Conservation (phyloP, 768 basidiomycete species). For the Tremella mesenterica region DNA sequence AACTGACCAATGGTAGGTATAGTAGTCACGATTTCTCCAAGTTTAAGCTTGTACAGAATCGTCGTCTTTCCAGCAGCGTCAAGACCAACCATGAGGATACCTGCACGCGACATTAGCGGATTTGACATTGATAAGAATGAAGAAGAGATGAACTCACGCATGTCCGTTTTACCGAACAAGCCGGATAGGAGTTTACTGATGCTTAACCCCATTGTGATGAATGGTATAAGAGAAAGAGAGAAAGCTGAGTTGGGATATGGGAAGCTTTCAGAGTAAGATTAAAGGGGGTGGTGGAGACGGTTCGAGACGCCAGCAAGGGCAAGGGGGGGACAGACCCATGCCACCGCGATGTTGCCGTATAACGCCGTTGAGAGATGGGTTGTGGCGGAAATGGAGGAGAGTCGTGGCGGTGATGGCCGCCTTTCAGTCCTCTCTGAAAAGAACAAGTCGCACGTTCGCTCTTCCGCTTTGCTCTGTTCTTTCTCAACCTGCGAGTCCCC, state of each 20-base stretch:
- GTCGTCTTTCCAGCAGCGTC: conserved; percentile 96
- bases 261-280: too few relatives aligned
- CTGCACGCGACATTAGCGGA: conserved; percentile 46
- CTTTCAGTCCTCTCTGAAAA: too few relatives aligned
- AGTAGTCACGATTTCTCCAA: conserved; percentile 99
- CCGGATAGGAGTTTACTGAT: conserved; percentile 56
- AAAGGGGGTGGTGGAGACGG: too few relatives aligned
- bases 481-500: too few relatives aligned
- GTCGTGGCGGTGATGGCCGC: too few relatives aligned
- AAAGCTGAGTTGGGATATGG: background rate
- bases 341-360: too few relatives aligned
- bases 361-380: too few relatives aligned
- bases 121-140: background rate
- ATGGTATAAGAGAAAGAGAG: conserved; percentile 4
- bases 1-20: conserved; percentile 96
- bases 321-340: too few relatives aligned
- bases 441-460: too few relatives aligned
- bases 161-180: conserved; percentile 98
- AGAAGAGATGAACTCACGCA: conserved; percentile 60
- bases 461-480: too few relatives aligned
- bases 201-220: conserved; percentile 46
- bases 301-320: too few relatives aligned
- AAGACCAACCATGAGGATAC: conserved; percentile 99
- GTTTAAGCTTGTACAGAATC: conserved; percentile 97
- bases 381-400: too few relatives aligned